Percentiles rank a stretch among this genome's conserved stretches.
Evolutionary conservation across 148 eudicot species (phyloP).

Genomic region (Oxyria digyna): DNA sequence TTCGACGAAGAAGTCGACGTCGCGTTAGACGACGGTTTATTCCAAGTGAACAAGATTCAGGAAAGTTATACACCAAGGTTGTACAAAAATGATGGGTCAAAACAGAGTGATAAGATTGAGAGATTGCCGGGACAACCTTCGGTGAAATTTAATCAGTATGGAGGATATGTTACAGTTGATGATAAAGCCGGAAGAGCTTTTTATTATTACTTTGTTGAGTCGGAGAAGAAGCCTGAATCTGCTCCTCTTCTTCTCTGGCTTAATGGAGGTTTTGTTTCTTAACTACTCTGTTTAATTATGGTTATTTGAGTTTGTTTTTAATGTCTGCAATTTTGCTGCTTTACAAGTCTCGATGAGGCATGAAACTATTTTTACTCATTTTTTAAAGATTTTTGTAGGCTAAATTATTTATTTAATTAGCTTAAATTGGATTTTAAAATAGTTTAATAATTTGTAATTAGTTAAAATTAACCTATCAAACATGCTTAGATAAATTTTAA

Average conservation of each 20-base stretch:
- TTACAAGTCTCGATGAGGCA: not conserved
- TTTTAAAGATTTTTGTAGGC: no score
- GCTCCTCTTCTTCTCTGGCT: conserved; percentile 77
- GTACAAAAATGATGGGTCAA: not conserved
- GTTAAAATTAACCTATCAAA: no score
- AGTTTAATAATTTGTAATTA: no score
- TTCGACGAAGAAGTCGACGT: not conserved
- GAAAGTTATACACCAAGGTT: not conserved
- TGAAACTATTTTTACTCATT: no score
- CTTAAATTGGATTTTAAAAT: no score
- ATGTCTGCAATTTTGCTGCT: not conserved
- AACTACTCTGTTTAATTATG: not conserved
- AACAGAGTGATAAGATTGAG: conserved; percentile 34
- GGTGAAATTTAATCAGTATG: conserved; percentile 40
- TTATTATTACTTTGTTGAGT: conserved; percentile 52
- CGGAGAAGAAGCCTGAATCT: conserved; percentile 16
- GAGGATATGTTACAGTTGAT: conserved; percentile 56
- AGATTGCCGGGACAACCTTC: conserved; percentile 49
- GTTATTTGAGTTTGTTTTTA: not conserved
- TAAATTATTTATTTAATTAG: no score
- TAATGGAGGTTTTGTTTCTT: conserved; percentile 55
- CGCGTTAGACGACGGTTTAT: not conserved
- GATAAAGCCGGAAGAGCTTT: conserved; percentile 30
- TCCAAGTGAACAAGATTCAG: not conserved
- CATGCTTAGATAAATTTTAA: no score